Evolutionary conservation across 306 rosid species (phyloP).

Genomic region (Prunus kanzakura): DNA sequence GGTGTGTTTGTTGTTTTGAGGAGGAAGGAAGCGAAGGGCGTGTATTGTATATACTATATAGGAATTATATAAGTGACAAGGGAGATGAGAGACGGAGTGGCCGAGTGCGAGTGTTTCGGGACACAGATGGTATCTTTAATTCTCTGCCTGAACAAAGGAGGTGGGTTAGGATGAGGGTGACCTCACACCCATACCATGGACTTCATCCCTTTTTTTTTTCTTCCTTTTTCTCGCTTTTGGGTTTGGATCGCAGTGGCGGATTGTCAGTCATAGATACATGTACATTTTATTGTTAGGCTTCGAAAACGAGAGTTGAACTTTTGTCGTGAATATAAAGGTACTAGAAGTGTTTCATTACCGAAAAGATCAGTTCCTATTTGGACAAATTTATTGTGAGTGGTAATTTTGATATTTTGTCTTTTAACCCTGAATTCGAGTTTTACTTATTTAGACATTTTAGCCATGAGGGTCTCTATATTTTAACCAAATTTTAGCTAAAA

Average conservation of each 20-base stretch:
- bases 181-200: neutral
- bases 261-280: too few species aligned
- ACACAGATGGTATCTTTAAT: neutral
- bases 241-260: fast-evolving
- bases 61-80: neutral
- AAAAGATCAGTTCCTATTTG: too few species aligned
- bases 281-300: too few species aligned
- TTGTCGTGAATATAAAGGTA: too few species aligned
- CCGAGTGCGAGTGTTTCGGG: neutral
- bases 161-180: neutral
- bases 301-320: neutral
- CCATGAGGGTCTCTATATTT: too few species aligned
- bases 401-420: neutral
- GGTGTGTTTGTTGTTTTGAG: neutral
- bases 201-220: neutral
- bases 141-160: neutral
- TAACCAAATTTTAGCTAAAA: too few species aligned
- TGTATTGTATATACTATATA: neutral
- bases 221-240: neutral
- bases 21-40: neutral
- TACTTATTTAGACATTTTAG: neutral
- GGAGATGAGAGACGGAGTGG: neutral
- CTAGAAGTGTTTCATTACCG: neutral
- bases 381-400: too few species aligned
- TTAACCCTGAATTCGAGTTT: neutral